Evolutionary conservation across 306 rosid genomes (phyloP), one percentile per base, ranked within the genome.

Genomic region (Medicago arabica): DNA sequence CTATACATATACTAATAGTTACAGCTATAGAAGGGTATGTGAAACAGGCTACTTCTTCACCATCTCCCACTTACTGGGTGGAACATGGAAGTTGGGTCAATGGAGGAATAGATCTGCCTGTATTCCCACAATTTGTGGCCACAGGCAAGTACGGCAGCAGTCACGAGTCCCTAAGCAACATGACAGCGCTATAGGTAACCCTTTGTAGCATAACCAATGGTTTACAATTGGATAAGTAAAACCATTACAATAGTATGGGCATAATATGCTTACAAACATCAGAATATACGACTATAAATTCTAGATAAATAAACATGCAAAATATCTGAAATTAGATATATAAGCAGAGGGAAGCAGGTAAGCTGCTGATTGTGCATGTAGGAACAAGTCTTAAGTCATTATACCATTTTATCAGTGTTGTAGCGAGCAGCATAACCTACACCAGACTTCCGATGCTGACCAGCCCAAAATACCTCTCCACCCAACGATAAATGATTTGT

Each of bases 381-480:
- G 31, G 34, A 47, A 44, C 31, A 14, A 47, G 2, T 74, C 79
- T 47, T 53, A 53, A 64, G 38, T 63, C 9, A 75, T 15, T 77
- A 63, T 88, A 96, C 99, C 99, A 85, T 85, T 85, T 96, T 92
- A 72, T 92, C 99, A 59, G 91, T 90, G 90, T 87, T 89, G 86
- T 90, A 96, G 75, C 97, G 90, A 87, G 90, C 92, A 83, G 93
- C 99, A 89, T 87, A 92, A 58, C 98, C 98, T 83, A 90, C 78
- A 66, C 99, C 98, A 44, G 99, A 96, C 83, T 90, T 96, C 72
- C 99, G 84, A 87, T 90, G 98, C 88, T 92, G 98, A 83, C 99
- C 98, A 77, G 98, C 93, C 99, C 99, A 96, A 91, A 96, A 96
- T 28, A 92, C 96, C 87, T 92, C 99, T 38, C 97, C 99, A 2